These are phyloP conservation scores for Pelargonium citronellum DNA, from an alignment of 441 rosid genomes.

Conservation along the genomic window DNA sequence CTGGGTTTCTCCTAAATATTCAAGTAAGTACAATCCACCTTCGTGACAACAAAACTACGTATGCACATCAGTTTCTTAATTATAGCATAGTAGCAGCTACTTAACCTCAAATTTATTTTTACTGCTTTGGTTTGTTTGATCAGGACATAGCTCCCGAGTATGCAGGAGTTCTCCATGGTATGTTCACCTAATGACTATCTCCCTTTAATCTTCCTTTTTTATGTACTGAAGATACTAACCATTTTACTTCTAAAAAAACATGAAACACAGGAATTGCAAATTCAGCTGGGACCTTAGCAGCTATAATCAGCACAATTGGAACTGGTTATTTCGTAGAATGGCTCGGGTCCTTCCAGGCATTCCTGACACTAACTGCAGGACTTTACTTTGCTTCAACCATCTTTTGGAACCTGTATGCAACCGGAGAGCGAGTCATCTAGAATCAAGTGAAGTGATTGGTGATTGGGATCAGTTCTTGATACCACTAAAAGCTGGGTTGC, in stretches of 20 bases:
- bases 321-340: conserved; percentile 87
- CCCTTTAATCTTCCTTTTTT: not conserved
- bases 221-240: not conserved
- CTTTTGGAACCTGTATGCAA: conserved; percentile 65
- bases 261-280: conserved; percentile 56
- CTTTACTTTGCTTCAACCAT: conserved; percentile 61
- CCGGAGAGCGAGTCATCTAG: conserved; percentile 79
- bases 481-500: not conserved
- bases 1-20: conserved; percentile 90
- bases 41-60: not conserved
- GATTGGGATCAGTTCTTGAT: not conserved
- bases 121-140: not conserved
- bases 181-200: not conserved
- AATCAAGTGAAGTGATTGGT: not conserved
- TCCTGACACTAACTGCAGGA: conserved; percentile 63
- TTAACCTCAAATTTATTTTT: not conserved
- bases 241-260: not conserved
- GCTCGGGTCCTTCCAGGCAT: conserved; percentile 89
- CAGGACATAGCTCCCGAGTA: conserved; percentile 87
- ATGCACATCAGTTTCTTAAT: not conserved
- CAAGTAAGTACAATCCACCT: conserved; percentile 45
- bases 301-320: conserved; percentile 86
- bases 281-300: conserved; percentile 87
- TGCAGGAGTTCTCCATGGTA: conserved; percentile 87
- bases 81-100: not conserved